Base-by-base conservation (phyloP, 441 rosid species). In the Flueggea neowawraea region DNA sequence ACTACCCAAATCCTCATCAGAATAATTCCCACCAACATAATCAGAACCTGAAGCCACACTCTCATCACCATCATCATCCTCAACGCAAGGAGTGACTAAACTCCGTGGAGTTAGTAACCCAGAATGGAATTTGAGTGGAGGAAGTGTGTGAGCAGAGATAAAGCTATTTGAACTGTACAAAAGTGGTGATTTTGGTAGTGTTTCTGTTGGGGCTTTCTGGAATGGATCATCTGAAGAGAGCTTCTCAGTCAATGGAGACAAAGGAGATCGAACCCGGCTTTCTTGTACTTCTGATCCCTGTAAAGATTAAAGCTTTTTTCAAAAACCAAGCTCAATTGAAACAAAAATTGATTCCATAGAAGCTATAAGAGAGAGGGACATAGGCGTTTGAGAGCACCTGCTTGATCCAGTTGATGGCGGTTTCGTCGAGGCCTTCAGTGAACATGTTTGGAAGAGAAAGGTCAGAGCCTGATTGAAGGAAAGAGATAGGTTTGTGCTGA, bases 381-480 rank as follows among this genome's bases (percentile, higher is more conserved):
- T 22, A 44, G 11, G 56, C 11, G 12, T 14, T 36, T 5, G 9
- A 36, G 9, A 22, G 31, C 47, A 83, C 86, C 83, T 80, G 84
- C 71, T 88, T 89, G 81, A 87, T 76, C 89, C 94, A 91, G 72
- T 78, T 82, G 79, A 88, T 87, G 4, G 76, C 81, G 31, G 75
- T 70, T 64, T 87, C 87, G 60, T 89, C 90, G 59, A 85, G 55
- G 52, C 91, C 83, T 43, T 87, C 84, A 0, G 96, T 84, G 72
- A 79, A 76, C 91, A 83, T 84, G 49, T 57, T 67, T 36, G 50
- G 61, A 15, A 41, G 49, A 47, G 50, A 47, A 47, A 47, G n/a
- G 14, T 10, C 5, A 4, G 14, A 47, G 50, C 1, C 7, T 47
- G 14, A 47, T 47, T 36, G 41, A 36, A 36, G 41, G 41, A 36